phyloP scores from a whole-genome alignment of 2,329 filamentous ascomycete species.

The Colletotrichum godetiae region DNA sequence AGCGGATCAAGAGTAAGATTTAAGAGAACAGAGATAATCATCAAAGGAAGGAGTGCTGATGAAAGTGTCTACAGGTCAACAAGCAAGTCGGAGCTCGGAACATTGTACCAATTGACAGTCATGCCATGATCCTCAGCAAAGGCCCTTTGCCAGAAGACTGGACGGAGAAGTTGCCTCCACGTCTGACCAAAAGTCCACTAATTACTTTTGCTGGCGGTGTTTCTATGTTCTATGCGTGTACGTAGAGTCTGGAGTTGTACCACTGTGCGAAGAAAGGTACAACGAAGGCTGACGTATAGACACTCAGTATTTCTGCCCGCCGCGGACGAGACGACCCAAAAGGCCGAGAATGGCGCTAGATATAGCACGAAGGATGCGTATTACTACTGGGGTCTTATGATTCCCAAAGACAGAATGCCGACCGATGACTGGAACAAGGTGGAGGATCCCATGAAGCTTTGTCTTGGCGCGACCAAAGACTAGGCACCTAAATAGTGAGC shows the following conservation, averaged over 20 bases:
- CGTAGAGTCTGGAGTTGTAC: not conserved
- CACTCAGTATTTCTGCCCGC: slow-evolving; percentile 2
- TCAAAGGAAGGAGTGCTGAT: not conserved
- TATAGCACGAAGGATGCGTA: not conserved
- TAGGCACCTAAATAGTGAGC: slow-evolving; percentile 14
- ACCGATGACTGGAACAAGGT: not conserved
- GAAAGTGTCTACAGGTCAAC: not conserved
- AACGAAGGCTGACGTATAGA: not conserved
- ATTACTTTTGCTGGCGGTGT: not conserved
- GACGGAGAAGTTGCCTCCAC: not conserved
- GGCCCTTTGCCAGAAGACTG: not conserved
- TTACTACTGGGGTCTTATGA: slow-evolving; percentile 6
- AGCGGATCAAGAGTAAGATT: slow-evolving; percentile 4
- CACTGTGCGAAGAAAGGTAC: not conserved
- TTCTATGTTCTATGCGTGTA: slow-evolving; percentile 10
- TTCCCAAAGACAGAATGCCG: not conserved
- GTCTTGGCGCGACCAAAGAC: slow-evolving; percentile 8
- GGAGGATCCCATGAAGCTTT: not conserved
- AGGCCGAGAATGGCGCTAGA: not conserved
- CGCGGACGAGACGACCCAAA: not conserved
- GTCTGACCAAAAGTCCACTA: not conserved
- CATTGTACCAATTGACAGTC: not conserved
- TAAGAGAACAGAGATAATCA: not conserved
- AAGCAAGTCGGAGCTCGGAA: slow-evolving; percentile 3
- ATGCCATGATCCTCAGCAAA: not conserved